Evolutionary conservation across 2,329 filamentous ascomycete species (phyloP), one percentile per base, ranked within the genome.

Genomic region (Monilinia aucupariae): DNA sequence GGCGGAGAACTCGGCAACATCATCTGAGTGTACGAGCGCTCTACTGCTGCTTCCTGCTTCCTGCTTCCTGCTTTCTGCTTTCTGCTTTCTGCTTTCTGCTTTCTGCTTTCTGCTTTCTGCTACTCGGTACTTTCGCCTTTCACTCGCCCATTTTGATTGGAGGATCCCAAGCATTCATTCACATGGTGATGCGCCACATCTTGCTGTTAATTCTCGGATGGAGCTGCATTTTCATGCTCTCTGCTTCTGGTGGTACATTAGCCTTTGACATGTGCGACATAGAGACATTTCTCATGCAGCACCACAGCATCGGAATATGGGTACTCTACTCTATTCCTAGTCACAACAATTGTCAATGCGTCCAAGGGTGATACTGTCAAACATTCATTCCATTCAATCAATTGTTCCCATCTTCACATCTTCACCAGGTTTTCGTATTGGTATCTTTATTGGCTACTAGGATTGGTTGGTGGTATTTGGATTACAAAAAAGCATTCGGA

Each of bases 401-500:
- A 7, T 8, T 1, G 25, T 22, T 15, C 12, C 27, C 3, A 30
- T 30, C 3, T 22, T 58, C 54, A 58, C 41, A 56, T 56, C 7
- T 47, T 32, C 13, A 34, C 20, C 17, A 12, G 20, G 8, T 58
- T 58, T 58, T 56, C 13, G 12, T 34, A 34, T 47, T 58, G 54
- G 34, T 51, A 62, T 49, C 39, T 59, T 43, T 41, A 58, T 56
- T 64, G 60, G 41, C 27, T 53, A 62, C 61, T 58, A 63, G 54
- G 61, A 51, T 53, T 60, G 15, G 51, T 53, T 60, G 15, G 47
- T 58, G 53, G 32, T 53, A 61, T 61, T 64, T 67, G 66, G 65
- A 71, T 72, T 73, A 72, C 69, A 71, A 71, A 71, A 68, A 69
- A 67, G 68, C 61, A 70, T 60, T 63, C 67, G 69, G 69, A 70